Evolutionary conservation across 176 grass and related monocot species (phyloP), one percentile per base, ranked within the genome.

Genomic region (Raddia distichophylla): DNA sequence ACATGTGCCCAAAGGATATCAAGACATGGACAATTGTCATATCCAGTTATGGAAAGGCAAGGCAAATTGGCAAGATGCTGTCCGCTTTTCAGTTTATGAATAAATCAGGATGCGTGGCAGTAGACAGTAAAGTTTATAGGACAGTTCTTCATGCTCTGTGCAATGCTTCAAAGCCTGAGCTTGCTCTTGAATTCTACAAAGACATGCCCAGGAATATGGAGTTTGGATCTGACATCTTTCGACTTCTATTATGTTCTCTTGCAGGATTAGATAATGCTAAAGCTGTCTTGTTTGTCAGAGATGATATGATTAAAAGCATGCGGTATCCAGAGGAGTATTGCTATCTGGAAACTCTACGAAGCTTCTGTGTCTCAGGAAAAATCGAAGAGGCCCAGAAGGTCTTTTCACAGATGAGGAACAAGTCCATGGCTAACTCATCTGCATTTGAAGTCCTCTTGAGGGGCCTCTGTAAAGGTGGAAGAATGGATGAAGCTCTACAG

Each of bases 171-270:
- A 90, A 81, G 71, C 70, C 89, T 33, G 87, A 97, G 54, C 84
- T 97, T 55, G 91, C 89, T 51, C 73, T 91, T 65, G 89, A 97
- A 77, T 94, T 94, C 74, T 93, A 90, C 80, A 90, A 82, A 71
- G 94, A 97, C 80, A 90, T 97, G 82, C 71, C 74, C 46, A 76
- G 73, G 44, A 90, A 87, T 34, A 82, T 91, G 78, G 37, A 62
- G 13, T 9, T 90, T 6, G 71, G 89, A 65, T 49, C 67, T 32
- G 54, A 66, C 60, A 75, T 79, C 75, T 84, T 77, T 88, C 85
- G 90, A 84, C 84, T 76, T 48, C 82, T 94, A 67, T 46, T 97
- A 81, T 72, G 69, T 79, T 84, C 76, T 76, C 80, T 97, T 69
- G 91, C 87, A 66, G 72, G 42, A 80, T 88, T 80, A 64, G 82